Evolutionary conservation across 2,329 filamentous ascomycete species (phyloP), one percentile per base, ranked within the genome.

Genomic region (Penicillium sp.): DNA sequence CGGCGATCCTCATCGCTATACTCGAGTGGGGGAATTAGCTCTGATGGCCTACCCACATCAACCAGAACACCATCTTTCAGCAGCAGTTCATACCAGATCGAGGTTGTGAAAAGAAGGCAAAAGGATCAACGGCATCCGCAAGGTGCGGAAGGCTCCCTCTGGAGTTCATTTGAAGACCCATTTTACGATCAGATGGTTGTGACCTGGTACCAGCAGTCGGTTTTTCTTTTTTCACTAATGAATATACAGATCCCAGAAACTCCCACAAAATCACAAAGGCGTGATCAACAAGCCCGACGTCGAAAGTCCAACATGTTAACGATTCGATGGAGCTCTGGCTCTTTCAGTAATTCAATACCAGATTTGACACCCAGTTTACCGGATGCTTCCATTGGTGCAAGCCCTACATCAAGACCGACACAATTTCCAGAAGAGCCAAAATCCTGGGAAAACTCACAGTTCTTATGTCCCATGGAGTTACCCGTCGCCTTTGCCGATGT

Each of bases 1-100:
- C 55, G 58, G 36, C 66, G 69, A 48, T 51, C 51, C 14, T 70
- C 70, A 1, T 72, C 69, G 11, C 57, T 68, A 8, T 54, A 51
- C 29, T 40, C 48, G 7, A 56, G 36, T 40, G 19, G 44, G 16
- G 56, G 48, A 18, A 48, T 54, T 18, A 55, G 49, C 33, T 62
- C 62, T 3, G 53, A 45, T 29, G 54, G 49, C 3, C 55, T 50
- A 33, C 55, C 55, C 3, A 52, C 56, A n/a, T 67, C 67, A 14
- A 64, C 65, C 11, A 58, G 59, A 37, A 64, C 63, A 7, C 60
- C 67, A 14, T 66, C 66, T 44, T 46, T 62, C 8, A 51, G 48
- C 48, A 59, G 59, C 44, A 58, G 56, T 44, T 52, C 52, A 14
- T 56, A 59, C 24, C 57, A 52, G 5, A 59, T 71, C 18, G 51